Evolutionary conservation across 257 asterid species (phyloP).

Genomic region (Nicotiana undulata): DNA sequence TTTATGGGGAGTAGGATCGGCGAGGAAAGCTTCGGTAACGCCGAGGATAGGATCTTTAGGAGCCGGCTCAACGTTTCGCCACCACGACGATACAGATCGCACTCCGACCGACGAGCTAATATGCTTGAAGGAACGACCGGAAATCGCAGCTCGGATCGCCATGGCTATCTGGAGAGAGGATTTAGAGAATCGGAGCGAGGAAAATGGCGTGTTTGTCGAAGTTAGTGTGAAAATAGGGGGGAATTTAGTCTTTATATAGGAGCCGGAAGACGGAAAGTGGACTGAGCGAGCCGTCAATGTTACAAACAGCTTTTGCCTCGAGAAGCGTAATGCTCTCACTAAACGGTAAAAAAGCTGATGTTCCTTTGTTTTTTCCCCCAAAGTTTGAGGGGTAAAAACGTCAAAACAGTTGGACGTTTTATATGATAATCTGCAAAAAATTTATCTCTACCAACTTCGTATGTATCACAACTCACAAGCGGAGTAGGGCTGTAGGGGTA

Average conservation of each 20-base stretch:
- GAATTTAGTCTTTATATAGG: not conserved
- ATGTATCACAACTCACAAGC: not conserved
- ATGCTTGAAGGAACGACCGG: slow-evolving; percentile 19
- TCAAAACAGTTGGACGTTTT: not conserved
- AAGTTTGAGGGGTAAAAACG: not conserved
- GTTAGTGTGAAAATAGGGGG: not conserved
- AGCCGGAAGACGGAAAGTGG: not conserved
- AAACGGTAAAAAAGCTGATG: slow-evolving; percentile 4
- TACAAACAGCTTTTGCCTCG: not conserved
- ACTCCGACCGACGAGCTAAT: slow-evolving; percentile 35
- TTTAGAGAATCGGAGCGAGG: not conserved
- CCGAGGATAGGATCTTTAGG: slow-evolving; percentile 97
- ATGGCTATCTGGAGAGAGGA: slow-evolving; percentile 14
- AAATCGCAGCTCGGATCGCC: slow-evolving; percentile 47
- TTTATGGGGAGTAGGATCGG: slow-evolving; percentile 76
- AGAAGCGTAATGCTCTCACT: not conserved
- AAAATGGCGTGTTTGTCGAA: not conserved
- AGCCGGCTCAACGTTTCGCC: slow-evolving; percentile 93
- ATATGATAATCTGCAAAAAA: not conserved
- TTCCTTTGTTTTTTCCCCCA: not conserved
- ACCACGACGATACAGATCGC: slow-evolving; percentile 71
- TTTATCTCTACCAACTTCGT: not conserved
- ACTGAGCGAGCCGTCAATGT: not conserved
- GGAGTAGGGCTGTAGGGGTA: not conserved
- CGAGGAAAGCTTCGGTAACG: slow-evolving; percentile 92